Percentiles rank a stretch among this genome's conserved stretches.
These are phyloP conservation scores for Pythium monospermum DNA, from an alignment of 352 stramenopile genomes.

Conservation along the genomic window DNA sequence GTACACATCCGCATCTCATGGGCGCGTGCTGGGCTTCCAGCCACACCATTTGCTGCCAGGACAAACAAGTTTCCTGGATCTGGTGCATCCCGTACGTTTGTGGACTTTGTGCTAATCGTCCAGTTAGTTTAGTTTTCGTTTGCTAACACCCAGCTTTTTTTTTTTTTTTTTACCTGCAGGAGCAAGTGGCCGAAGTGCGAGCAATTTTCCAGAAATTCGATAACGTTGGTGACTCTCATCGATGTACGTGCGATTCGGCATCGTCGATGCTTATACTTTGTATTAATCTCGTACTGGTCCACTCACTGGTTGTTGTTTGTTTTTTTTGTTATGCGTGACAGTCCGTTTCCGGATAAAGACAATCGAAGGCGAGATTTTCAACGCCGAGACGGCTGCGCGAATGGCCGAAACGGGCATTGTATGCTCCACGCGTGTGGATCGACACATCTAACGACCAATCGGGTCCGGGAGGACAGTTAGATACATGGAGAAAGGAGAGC, in stretches of 20 bases:
- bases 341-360: slow-evolving; percentile 83
- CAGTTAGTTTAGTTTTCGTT: slow-evolving; percentile 1
- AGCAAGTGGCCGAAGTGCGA: slow-evolving; percentile 58
- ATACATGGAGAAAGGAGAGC: too few relatives aligned
- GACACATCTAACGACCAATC: slow-evolving; percentile 40
- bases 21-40: slow-evolving; percentile 72
- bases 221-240: slow-evolving; percentile 56
- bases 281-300: too few relatives aligned
- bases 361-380: slow-evolving; percentile 68
- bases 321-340: slow-evolving; percentile 17
- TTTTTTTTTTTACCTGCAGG: slow-evolving; percentile 16
- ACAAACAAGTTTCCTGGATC: slow-evolving; percentile 78
- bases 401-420: slow-evolving; percentile 72
- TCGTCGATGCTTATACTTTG: too few relatives aligned
- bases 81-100: slow-evolving; percentile 68
- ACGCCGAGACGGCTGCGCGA: slow-evolving; percentile 64
- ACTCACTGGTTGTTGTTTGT: slow-evolving; percentile 5
- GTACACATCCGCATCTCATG: slow-evolving; percentile 63
- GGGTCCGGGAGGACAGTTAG: too few relatives aligned
- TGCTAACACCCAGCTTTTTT: background rate
- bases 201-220: slow-evolving; percentile 60
- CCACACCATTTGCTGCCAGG: slow-evolving; percentile 67
- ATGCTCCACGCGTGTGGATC: slow-evolving; percentile 73
- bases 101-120: background rate
- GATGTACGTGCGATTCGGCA: slow-evolving; percentile 39